These are phyloP conservation scores for Houttuynia cordata DNA, from an alignment of 164 flowering plant species.

Conservation along the genomic window DNA sequence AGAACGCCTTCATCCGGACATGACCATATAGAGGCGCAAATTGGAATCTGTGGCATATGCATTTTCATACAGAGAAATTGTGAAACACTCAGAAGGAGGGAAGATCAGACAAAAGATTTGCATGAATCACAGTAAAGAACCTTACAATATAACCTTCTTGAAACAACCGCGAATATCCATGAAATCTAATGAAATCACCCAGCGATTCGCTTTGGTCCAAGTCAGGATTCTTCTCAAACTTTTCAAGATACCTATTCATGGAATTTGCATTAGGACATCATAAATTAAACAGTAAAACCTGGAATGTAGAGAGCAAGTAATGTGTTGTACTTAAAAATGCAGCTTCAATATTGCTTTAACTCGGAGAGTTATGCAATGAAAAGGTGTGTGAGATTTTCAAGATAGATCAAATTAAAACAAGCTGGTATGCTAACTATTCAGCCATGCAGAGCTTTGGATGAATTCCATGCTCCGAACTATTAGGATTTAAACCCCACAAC, in stretches of 20 bases:
- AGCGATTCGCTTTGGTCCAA: constrained; percentile 67
- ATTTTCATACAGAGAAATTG: background rate
- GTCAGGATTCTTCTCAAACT: constrained; percentile 67
- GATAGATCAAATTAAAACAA: too few relatives aligned
- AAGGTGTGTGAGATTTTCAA: too few relatives aligned
- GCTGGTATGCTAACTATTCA: too few relatives aligned
- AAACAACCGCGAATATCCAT: constrained; percentile 77
- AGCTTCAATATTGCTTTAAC: too few relatives aligned
- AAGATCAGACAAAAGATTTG: background rate
- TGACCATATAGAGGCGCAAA: constrained; percentile 91
- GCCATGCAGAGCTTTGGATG: too few relatives aligned
- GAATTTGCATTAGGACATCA: background rate
- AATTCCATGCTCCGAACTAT: too few relatives aligned
- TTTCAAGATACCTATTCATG: constrained; percentile 56
- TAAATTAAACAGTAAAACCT: background rate
- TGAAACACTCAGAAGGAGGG: background rate
- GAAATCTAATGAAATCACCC: constrained; percentile 59
- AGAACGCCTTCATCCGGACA: constrained; percentile 68
- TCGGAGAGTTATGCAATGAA: too few relatives aligned
- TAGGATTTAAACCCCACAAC: too few relatives aligned
- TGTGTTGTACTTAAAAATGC: too few relatives aligned
- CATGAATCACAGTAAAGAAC: background rate
- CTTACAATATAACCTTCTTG: constrained; percentile 89
- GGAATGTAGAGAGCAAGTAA: too few relatives aligned
- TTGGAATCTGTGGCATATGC: constrained; percentile 42